These are phyloP conservation scores for Candida pseudoglaebosa DNA, from an alignment of 805 yeast genomes.

Conservation along the genomic window DNA sequence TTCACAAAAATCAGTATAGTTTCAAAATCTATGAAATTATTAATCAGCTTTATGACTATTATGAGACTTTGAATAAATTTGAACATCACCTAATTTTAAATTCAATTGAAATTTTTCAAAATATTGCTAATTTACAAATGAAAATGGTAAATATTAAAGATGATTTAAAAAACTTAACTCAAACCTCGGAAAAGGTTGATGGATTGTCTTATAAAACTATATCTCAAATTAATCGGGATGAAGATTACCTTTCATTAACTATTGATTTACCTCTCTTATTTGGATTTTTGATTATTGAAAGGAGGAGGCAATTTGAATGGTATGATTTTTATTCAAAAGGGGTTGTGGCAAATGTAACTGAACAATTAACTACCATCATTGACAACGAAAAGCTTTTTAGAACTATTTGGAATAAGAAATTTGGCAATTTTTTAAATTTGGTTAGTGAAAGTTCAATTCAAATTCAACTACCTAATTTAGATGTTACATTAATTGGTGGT, in stretches of 20 bases:
- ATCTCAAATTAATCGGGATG: slow-evolving; percentile 25
- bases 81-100: slow-evolving; percentile 19
- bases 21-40: slow-evolving; percentile 31
- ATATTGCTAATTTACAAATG: slow-evolving; percentile 36
- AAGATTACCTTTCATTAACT: slow-evolving; percentile 40
- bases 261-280: slow-evolving; percentile 68
- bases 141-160: slow-evolving; percentile 29
- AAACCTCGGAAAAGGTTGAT: slow-evolving; percentile 1
- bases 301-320: slow-evolving; percentile 59
- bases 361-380: slow-evolving; percentile 52
- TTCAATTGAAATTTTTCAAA: slow-evolving; percentile 23
- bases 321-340: slow-evolving; percentile 38
- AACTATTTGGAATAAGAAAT: slow-evolving; percentile 60
- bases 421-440: slow-evolving; percentile 40
- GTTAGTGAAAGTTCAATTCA: slow-evolving; percentile 12
- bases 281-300: slow-evolving; percentile 65
- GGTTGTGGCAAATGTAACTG: slow-evolving; percentile 44
- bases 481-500: slow-evolving; percentile 30
- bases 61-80: slow-evolving; percentile 30
- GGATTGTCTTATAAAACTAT: slow-evolving; percentile 18
- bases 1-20: slow-evolving; percentile 14
- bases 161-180: slow-evolving; percentile 24
- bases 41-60: slow-evolving; percentile 28
- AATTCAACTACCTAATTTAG: slow-evolving; percentile 26
- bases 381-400: slow-evolving; percentile 56